A percentile compares a stretch with the other conserved stretches of the same genome.
Conservation (phyloP, 2,329 filamentous ascomycete genomes). For the Diplodia seriata region DNA sequence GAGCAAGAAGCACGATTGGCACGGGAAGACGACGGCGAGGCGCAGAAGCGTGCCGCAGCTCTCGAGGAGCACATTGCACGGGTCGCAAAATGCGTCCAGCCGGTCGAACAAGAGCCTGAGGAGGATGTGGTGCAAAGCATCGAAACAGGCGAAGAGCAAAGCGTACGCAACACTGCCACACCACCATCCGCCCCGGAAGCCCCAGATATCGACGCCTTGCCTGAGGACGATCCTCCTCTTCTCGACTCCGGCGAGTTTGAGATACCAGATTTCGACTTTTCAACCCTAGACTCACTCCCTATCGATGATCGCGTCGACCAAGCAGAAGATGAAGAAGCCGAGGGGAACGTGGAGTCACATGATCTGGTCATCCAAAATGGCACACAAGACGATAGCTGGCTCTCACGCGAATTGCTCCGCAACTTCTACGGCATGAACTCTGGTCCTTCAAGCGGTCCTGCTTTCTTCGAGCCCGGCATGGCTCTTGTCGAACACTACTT, state of each 20-base stretch:
- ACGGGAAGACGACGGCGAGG: background rate
- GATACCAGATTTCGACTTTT: conserved; percentile 6
- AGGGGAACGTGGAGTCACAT: conserved; percentile 13
- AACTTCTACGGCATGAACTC: conserved; percentile 8
- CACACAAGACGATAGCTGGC: background rate
- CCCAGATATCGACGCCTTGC: background rate
- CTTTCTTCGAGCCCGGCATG: conserved; percentile 57
- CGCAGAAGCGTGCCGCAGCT: background rate
- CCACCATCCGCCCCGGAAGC: background rate
- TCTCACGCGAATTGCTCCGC: conserved; percentile 19
- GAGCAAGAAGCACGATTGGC: conserved; percentile 1
- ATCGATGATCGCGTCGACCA: background rate
- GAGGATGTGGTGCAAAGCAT: conserved; percentile 10
- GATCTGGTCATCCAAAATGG: conserved; percentile 14
- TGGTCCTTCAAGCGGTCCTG: background rate
- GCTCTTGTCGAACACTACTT: conserved; percentile 69
- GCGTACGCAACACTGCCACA: background rate
- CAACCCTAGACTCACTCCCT: background rate
- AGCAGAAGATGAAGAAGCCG: background rate
- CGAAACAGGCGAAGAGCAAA: background rate
- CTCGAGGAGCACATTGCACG: conserved; percentile 22
- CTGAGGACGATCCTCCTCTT: background rate
- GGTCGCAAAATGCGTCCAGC: conserved; percentile 19
- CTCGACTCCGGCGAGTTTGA: conserved; percentile 19
- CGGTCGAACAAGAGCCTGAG: background rate